phyloP scores from a whole-genome alignment of 768 basidiomycete genomes.

The Calocybe gangraenosa region DNA sequence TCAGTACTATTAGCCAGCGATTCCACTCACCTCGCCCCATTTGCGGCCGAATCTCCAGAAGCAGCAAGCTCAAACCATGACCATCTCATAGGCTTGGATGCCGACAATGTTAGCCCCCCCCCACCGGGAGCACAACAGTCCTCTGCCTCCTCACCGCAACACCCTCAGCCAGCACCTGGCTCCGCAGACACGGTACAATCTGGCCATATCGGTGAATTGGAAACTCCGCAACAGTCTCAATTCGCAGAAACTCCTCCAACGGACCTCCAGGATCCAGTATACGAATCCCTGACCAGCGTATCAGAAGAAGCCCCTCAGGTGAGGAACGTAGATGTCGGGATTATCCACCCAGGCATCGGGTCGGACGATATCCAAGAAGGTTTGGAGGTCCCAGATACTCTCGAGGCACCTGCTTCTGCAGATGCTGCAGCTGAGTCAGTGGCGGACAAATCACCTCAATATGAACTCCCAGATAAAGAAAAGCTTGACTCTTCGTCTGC shows the following conservation, averaged over 20 bases:
- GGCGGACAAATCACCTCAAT: not conserved
- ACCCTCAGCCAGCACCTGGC: not conserved
- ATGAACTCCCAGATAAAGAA: constrained; percentile 5
- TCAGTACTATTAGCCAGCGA: constrained; percentile 7
- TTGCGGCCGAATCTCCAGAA: constrained; percentile 5
- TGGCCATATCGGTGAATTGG: not conserved
- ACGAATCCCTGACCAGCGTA: not conserved
- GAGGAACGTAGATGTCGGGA: not conserved
- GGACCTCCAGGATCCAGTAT: not conserved
- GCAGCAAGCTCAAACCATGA: not conserved
- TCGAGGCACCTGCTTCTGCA: no score
- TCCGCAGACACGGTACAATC: not conserved
- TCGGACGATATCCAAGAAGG: not conserved
- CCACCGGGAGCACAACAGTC: constrained; percentile 1
- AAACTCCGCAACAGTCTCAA: not conserved
- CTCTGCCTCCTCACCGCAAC: not conserved
- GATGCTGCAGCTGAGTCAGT: no score
- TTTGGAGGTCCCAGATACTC: not conserved
- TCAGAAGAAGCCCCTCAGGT: constrained; percentile 2
- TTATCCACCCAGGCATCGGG: not conserved
- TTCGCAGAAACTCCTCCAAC: not conserved
- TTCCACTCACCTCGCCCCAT: not conserved
- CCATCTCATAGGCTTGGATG: not conserved
- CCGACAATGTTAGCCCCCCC: not conserved
- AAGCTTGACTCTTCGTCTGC: constrained; percentile 9